Conservation (phyloP, 805 yeast species). For the Zygosaccharomyces siamensis region DNA sequence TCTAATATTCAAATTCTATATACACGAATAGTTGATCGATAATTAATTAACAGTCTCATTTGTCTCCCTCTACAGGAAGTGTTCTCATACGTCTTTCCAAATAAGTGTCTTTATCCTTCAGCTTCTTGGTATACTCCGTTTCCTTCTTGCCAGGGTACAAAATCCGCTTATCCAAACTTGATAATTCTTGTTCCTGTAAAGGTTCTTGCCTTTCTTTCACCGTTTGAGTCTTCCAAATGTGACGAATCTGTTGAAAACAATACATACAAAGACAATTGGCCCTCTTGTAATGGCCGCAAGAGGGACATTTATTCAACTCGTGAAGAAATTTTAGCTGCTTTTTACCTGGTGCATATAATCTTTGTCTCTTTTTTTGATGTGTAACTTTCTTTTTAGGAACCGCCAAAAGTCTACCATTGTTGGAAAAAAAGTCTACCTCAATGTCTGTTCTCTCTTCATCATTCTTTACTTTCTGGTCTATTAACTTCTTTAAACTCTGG, state of each 20-base stretch:
- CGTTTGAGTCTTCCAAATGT: constrained; percentile 54
- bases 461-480: neutral
- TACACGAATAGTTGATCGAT: constrained; percentile 1
- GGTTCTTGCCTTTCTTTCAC: constrained; percentile 26
- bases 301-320: constrained; percentile 84
- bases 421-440: constrained; percentile 40
- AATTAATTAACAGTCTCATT: constrained; percentile 2
- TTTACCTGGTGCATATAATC: constrained; percentile 75
- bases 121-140: constrained; percentile 41
- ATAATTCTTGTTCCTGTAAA: constrained; percentile 36
- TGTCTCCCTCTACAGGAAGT: constrained; percentile 43
- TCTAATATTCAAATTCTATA: neutral
- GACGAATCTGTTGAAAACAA: constrained; percentile 78
- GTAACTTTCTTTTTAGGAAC: constrained; percentile 94
- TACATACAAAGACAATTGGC: constrained; percentile 89
- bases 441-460: neutral
- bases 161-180: constrained; percentile 57
- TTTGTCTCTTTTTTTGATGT: constrained; percentile 76
- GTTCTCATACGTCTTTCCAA: constrained; percentile 51
- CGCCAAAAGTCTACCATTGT: constrained; percentile 74
- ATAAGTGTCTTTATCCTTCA: constrained; percentile 52
- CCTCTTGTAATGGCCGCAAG: constrained; percentile 90
- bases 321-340: constrained; percentile 74
- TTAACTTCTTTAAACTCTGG: constrained; percentile 6
- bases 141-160: constrained; percentile 70